Conservation (phyloP, 495 filamentous ascomycete species). For the Aspergillus nanangensis region DNA sequence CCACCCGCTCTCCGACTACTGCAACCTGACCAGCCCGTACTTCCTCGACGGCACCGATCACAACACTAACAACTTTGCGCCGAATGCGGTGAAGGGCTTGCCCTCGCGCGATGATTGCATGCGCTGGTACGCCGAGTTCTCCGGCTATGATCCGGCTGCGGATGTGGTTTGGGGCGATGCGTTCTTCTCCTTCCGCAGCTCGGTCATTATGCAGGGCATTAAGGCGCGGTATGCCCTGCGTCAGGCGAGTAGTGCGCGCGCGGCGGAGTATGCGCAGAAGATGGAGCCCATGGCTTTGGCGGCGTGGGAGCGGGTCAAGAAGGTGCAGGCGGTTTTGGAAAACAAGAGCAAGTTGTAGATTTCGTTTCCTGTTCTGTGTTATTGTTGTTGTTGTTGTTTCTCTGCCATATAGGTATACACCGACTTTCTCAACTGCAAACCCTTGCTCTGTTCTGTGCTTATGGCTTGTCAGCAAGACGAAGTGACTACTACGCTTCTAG, state of each 20-base stretch:
- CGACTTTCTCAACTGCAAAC: too few relatives aligned
- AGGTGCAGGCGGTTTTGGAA: conserved; percentile 31
- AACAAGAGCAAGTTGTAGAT: conserved; percentile 48
- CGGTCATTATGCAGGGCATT: conserved; percentile 92
- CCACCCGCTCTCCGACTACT: conserved; percentile 85
- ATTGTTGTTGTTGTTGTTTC: too few relatives aligned
- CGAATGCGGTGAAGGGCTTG: conserved; percentile 63
- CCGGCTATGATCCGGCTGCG: conserved; percentile 59
- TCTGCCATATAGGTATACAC: too few relatives aligned
- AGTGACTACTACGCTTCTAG: too few relatives aligned
- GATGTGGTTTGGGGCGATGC: conserved; percentile 60
- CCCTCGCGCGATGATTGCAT: conserved; percentile 66
- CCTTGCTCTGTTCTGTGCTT: too few relatives aligned
- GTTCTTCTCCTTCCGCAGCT: conserved; percentile 61
- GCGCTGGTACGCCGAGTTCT: conserved; percentile 69
- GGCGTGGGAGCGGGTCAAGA: conserved; percentile 65
- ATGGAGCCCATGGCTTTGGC: conserved; percentile 63
- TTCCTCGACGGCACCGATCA: conserved; percentile 41
- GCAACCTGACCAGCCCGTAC: conserved; percentile 73
- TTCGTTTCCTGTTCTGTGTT: too few relatives aligned
- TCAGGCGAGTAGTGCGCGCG: conserved; percentile 86
- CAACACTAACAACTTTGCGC: conserved; percentile 49
- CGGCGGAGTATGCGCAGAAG: conserved; percentile 62
- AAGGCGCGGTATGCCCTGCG: conserved; percentile 76
- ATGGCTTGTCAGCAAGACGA: too few relatives aligned